Evolutionary conservation across 1,284 basidiomycete species (phyloP).

Genomic region (Melampsora occidentalis): DNA sequence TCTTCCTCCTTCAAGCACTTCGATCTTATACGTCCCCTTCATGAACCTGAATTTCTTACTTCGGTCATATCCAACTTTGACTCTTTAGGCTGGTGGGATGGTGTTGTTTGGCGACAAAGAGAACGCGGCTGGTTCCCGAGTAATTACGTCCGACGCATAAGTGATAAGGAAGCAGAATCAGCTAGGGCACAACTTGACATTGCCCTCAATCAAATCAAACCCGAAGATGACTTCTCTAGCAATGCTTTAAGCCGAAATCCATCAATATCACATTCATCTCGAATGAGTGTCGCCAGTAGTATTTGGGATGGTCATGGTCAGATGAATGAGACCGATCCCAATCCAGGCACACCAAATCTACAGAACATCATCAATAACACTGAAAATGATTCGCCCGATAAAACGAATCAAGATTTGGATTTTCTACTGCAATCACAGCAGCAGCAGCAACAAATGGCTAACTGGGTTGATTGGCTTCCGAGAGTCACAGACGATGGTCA

Average conservation of each 20-base stretch:
- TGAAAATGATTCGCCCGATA: neutral
- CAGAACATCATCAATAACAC: neutral
- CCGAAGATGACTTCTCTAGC: neutral
- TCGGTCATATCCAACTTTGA: neutral
- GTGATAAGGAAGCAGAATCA: constrained; percentile 64
- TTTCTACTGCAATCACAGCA: constrained; percentile 13
- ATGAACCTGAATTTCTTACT: neutral
- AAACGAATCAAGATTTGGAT: neutral
- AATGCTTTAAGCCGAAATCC: constrained; percentile 10
- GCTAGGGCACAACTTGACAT: constrained; percentile 52
- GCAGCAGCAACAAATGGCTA: constrained; percentile 21
- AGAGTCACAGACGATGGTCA: constrained; percentile 54
- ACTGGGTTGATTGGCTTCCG: constrained; percentile 50
- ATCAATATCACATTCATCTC: constrained; percentile 8
- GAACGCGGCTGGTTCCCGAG: constrained; percentile 96
- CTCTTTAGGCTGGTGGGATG: constrained; percentile 89
- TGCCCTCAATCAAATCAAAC: constrained; percentile 11
- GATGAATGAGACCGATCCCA: constrained; percentile 2
- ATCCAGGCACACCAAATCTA: neutral
- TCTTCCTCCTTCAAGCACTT: neutral
- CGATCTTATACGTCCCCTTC: neutral
- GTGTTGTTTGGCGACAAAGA: constrained; percentile 67
- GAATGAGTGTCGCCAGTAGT: constrained; percentile 9
- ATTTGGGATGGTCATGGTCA: constrained; percentile 11
- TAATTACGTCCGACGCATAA: constrained; percentile 81